phyloP scores from a whole-genome alignment of 2,329 filamentous ascomycete species.

The Xylaria sp. region DNA sequence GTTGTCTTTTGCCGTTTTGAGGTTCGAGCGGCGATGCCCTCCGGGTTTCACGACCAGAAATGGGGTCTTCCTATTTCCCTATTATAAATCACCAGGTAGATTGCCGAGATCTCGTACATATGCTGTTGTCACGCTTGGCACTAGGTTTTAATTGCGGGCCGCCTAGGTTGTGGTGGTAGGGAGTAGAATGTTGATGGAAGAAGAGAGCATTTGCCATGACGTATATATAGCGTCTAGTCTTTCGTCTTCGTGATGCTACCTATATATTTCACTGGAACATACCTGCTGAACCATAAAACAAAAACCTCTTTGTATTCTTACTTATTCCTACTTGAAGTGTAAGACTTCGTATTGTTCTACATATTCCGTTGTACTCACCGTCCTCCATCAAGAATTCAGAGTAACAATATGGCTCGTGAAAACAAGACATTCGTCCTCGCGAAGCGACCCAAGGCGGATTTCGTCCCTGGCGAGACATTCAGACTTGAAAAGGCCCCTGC shows the following conservation, averaged over 20 bases:
- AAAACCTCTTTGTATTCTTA: neutral
- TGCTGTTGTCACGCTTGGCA: neutral
- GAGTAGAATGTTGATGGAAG: no score
- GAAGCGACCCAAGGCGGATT: conserved; percentile 68
- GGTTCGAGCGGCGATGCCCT: no score
- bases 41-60: neutral
- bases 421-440: conserved; percentile 68
- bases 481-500: conserved; percentile 61
- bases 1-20: neutral
- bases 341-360: no score
- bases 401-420: conserved; percentile 59
- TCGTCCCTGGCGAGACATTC: conserved; percentile 75
- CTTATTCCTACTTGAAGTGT: neutral
- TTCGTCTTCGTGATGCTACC: neutral
- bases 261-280: neutral
- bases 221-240: conserved; percentile 32
- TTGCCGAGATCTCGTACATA: neutral
- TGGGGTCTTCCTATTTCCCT: neutral
- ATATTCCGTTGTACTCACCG: neutral
- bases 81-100: conserved; percentile 2
- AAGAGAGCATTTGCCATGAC: conserved; percentile 16
- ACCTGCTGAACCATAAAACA: neutral
- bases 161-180: neutral
- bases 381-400: no score
- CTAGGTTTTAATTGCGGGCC: neutral